Evolutionary conservation across 352 stramenopile species (phyloP).

Genomic region (Globisporangium irregulare): DNA sequence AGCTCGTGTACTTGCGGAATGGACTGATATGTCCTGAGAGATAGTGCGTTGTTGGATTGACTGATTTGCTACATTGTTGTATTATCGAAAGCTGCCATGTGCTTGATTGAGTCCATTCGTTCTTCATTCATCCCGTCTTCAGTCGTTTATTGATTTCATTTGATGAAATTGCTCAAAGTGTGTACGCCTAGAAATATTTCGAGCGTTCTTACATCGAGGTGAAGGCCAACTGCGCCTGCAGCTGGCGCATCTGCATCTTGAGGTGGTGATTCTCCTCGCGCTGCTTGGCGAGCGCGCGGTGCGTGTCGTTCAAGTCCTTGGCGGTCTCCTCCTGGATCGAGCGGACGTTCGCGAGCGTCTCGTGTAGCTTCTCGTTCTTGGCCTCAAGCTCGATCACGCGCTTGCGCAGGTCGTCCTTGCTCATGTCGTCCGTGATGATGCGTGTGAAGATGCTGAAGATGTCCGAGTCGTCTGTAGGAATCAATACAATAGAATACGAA

Average conservation of each 20-base stretch:
- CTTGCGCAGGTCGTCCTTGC: slow-evolving; percentile 62
- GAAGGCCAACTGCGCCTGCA: slow-evolving; percentile 58
- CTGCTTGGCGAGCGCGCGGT: slow-evolving; percentile 42
- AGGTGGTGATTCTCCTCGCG: slow-evolving; percentile 61
- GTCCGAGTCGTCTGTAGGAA: slow-evolving; percentile 58
- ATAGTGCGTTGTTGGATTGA: background rate
- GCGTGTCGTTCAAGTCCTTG: slow-evolving; percentile 45
- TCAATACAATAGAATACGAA: background rate
- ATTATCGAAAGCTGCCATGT: slow-evolving; percentile 8
- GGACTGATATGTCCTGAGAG: background rate
- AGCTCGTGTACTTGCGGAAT: background rate
- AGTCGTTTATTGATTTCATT: background rate
- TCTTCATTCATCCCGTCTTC: background rate
- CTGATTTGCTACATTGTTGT: slow-evolving; percentile 3
- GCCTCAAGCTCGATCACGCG: slow-evolving; percentile 70
- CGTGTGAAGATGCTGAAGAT: slow-evolving; percentile 83
- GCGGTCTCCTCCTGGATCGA: slow-evolving; percentile 55
- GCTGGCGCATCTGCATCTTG: slow-evolving; percentile 57
- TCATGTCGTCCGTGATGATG: slow-evolving; percentile 83
- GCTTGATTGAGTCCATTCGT: background rate
- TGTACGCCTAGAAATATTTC: background rate
- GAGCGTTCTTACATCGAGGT: slow-evolving; percentile 33
- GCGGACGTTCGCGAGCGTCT: slow-evolving; percentile 66
- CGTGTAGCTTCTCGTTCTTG: slow-evolving; percentile 76
- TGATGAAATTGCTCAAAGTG: background rate